A percentile compares a stretch with the other conserved stretches of the same genome.
Conservation (phyloP, 2,329 filamentous ascomycete species). For the Aspergillus vadensis region DNA sequence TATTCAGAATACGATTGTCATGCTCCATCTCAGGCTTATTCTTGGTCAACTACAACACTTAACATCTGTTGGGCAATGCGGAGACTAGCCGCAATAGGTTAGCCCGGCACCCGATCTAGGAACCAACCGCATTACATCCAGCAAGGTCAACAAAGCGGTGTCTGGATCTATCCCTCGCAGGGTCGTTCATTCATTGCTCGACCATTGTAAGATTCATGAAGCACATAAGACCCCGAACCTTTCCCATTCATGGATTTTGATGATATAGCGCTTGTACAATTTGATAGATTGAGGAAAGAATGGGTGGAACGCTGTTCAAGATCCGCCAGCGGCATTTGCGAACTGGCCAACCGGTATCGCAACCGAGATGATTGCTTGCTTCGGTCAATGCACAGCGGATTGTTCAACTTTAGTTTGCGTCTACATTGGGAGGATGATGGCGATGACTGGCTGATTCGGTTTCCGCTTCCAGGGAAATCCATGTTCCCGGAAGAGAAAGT, state of each 20-base stretch:
- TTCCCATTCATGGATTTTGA: slow-evolving; percentile 5
- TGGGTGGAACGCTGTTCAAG: slow-evolving; percentile 3
- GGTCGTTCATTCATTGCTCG: too few relatives aligned
- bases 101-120: too few relatives aligned
- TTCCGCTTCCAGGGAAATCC: slow-evolving; percentile 14
- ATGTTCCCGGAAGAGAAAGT: slow-evolving; percentile 20
- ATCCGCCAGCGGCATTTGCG: slow-evolving; percentile 11
- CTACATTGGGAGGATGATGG: slow-evolving; percentile 17
- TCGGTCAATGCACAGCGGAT: slow-evolving; percentile 14
- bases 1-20: too few relatives aligned
- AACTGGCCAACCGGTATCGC: slow-evolving; percentile 11
- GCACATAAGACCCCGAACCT: too few relatives aligned
- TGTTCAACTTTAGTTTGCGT: slow-evolving; percentile 16
- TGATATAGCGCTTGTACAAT: neutral
- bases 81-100: too few relatives aligned
- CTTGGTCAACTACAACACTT: too few relatives aligned
- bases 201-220: too few relatives aligned
- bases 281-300: neutral
- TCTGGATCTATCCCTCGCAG: too few relatives aligned
- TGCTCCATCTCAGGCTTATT: too few relatives aligned
- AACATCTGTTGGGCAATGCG: too few relatives aligned
- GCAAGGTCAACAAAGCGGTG: too few relatives aligned
- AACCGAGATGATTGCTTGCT: slow-evolving; percentile 12
- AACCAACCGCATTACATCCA: too few relatives aligned
- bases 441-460: slow-evolving; percentile 18